Evolutionary conservation across 257 asterid genomes (phyloP), one percentile per base, ranked within the genome.

Genomic region (Asclepias syriaca): DNA sequence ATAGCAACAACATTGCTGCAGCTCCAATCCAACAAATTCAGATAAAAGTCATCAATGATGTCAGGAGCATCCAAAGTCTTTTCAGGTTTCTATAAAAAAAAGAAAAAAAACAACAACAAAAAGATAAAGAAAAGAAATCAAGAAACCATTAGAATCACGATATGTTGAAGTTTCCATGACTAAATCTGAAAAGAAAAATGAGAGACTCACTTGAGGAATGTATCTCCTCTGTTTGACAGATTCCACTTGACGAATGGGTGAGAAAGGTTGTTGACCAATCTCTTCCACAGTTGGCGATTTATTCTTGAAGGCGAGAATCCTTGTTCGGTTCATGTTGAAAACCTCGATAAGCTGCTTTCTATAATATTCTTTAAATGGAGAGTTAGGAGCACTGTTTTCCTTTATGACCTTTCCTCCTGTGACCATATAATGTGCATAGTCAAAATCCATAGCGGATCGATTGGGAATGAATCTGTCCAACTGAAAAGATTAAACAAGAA

Each of bases 391-490:
- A 19, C 14, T 22, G 64, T 51, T 69, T 43, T 75, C 80, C 34
- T 51, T 75, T 46, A 57, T 75, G 54, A 65, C 72, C 24, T 64
- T 78, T 48, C 81, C 81, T 60, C 77, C 77, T 1, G 82, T 72
- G 48, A 85, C 83, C 87, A 82, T 78, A 78, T 61, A 81, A 58
- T 72, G 86, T 15, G 87, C 87, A 68, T 27, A 83, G 68, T 83
- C 87, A 1, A 85, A 83, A 75, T 85, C 87, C 82, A 81, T 83
- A 1, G 85, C 87, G 22, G 90, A 77, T 40, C 90, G 78, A 76
- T 83, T 85, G 1, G 90, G 90, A 34, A 85, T 83, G 80, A 83
- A 85, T 40, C 90, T 83, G 55, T 85, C 90, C 74, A 81, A 77
- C 87, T 83, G 85, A 64, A 64, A 75, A 57, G 65, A 64, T 45